phyloP scores from a whole-genome alignment of 768 basidiomycete genomes.

The Butyriboletus loyo region DNA sequence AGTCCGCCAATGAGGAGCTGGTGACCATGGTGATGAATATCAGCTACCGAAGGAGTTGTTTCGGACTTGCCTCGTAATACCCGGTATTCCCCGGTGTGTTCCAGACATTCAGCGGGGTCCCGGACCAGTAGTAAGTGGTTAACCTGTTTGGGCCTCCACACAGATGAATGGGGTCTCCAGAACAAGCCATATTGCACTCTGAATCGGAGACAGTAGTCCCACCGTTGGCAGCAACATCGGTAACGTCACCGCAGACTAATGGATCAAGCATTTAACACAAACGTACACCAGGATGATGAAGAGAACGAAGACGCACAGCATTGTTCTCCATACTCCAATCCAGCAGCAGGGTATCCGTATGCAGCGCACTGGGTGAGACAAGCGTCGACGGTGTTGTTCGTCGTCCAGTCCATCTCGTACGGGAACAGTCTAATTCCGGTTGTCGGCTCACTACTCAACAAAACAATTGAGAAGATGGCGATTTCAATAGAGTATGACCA shows the following conservation, averaged over 20 bases:
- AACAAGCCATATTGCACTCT: conserved; percentile 51
- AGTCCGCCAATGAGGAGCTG: conserved; percentile 55
- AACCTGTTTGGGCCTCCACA: conserved; percentile 62
- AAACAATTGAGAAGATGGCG: background rate
- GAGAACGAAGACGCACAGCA: conserved; percentile 54
- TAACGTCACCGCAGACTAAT: conserved; percentile 67
- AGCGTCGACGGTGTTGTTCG: conserved; percentile 59
- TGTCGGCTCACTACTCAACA: conserved; percentile 43
- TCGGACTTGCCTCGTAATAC: conserved; percentile 56
- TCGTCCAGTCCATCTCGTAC: conserved; percentile 54
- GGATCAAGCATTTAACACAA: background rate
- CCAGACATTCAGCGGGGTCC: conserved; percentile 54
- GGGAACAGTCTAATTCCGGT: conserved; percentile 50
- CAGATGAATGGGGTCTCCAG: conserved; percentile 66
- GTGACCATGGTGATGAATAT: background rate
- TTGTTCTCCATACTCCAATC: conserved; percentile 66
- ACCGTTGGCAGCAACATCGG: conserved; percentile 44
- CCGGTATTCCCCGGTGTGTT: conserved; percentile 63
- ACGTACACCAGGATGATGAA: background rate
- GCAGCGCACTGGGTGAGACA: conserved; percentile 68
- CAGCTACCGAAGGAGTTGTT: background rate
- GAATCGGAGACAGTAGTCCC: conserved; percentile 33
- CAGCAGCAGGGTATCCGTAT: conserved; percentile 71
- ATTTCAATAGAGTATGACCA: background rate
- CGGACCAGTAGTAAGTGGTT: conserved; percentile 53